Evolutionary conservation across 768 basidiomycete species (phyloP), one percentile per base, ranked within the genome.

Genomic region (Peribolospora baueri): DNA sequence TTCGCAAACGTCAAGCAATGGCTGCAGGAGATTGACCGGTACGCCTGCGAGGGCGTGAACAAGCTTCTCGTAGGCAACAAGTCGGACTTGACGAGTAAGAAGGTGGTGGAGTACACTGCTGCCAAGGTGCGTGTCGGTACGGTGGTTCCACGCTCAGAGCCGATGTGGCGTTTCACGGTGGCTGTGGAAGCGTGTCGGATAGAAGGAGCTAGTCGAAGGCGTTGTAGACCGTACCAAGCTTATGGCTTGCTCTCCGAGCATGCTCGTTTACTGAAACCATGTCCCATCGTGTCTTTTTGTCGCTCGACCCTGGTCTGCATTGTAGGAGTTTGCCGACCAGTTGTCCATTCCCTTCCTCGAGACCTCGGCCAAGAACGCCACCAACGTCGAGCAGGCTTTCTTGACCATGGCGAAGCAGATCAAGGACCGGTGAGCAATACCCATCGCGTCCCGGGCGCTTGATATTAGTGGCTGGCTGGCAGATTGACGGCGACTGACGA

Each of bases 61-160:
- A 95, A 95, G 76, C 84, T 98, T 58, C 79, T 97, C 56, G 84
- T 97, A 62, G 93, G 93, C 50, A 98, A 98, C 74, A 98, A 98
- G 70, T 87, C 80, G 40, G 93, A 98, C 69, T 86, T 65, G 52
- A 59, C 87, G 81, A 77, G 79, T 56, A 90, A 95, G 70, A 95
- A 95, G 73, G 64, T 63, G 14, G 64, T 65, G 78, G 82, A 61
- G 48, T 63, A 62, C 52, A 52, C 54, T 8, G 25, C 25, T 25
- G 25, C 25, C 25, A 25, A 25, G 25, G 25, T 25, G 54, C 48
- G 61, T 60, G 10, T 62, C 64, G 2, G 25, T 25, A 25, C 25
- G 25, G 25, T 25, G 25, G 25, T 25, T 25, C 25, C 25, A 25
- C 25, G 25, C 25, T 25, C 25, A 25, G 25, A 25, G 25, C 25